These are phyloP conservation scores for Emergomyces orientalis DNA, from an alignment of 2,329 filamentous ascomycete species.

Conservation along the genomic window DNA sequence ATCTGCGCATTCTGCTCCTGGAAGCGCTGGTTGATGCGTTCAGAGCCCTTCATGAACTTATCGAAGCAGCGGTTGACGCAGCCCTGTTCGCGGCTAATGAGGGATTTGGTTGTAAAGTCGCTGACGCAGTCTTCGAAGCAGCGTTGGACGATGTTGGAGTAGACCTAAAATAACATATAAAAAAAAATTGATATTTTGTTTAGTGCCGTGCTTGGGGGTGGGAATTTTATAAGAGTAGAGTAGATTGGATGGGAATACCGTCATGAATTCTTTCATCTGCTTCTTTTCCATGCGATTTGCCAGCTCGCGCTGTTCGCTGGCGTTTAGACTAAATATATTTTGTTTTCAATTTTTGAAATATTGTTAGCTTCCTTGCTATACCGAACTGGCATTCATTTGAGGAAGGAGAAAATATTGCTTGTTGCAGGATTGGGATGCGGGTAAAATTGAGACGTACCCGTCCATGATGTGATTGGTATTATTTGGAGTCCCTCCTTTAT, in stretches of 20 bases:
- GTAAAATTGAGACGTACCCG: constrained; percentile 20
- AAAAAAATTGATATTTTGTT: too few relatives aligned
- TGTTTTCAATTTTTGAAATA: not conserved
- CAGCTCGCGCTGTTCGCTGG: constrained; percentile 82
- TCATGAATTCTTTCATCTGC: constrained; percentile 99
- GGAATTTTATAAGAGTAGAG: not conserved
- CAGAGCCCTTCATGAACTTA: constrained; percentile 88
- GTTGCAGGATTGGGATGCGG: not conserved
- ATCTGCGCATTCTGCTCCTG: constrained; percentile 61
- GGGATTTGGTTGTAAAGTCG: constrained; percentile 95
- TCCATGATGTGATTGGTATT: constrained; percentile 23
- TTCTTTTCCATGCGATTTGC: constrained; percentile 92
- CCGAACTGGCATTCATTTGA: not conserved
- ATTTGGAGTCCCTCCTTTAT: not conserved
- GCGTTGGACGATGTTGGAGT: constrained; percentile 48
- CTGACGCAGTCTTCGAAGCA: constrained; percentile 97
- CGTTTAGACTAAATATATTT: constrained; percentile 52
- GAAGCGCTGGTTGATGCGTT: constrained; percentile 87
- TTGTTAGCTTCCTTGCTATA: too few relatives aligned
- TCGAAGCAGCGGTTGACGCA: constrained; percentile 93
- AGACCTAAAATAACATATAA: constrained; percentile 43
- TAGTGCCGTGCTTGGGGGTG: too few relatives aligned
- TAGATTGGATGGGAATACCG: constrained; percentile 46
- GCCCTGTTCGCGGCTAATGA: constrained; percentile 76
- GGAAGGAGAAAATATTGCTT: not conserved